These are phyloP conservation scores for Naganishia antarctica DNA, from an alignment of 768 basidiomycete species.

Conservation along the genomic window DNA sequence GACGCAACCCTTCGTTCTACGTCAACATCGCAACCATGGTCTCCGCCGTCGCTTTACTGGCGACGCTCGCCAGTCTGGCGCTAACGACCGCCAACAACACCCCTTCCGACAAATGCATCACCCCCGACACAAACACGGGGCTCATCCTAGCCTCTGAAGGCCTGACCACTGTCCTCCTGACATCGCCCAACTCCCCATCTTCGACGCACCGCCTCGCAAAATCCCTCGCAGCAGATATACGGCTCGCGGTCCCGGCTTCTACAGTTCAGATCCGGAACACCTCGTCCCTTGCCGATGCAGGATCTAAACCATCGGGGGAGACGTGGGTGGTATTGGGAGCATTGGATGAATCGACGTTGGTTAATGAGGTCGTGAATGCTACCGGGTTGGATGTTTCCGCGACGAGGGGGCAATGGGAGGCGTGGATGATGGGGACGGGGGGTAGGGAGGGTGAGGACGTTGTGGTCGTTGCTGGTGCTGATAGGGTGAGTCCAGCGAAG, in stretches of 20 bases:
- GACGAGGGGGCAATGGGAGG: constrained; percentile 65
- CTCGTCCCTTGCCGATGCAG: constrained; percentile 48
- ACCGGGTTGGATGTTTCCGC: constrained; percentile 58
- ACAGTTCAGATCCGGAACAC: constrained; percentile 57
- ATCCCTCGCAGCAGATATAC: constrained; percentile 62
- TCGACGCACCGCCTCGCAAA: constrained; percentile 53
- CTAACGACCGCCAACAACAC: neutral
- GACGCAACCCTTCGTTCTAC: neutral
- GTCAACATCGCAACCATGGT: neutral
- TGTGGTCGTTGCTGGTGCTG: constrained; percentile 65
- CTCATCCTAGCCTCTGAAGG: neutral
- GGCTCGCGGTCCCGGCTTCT: constrained; percentile 57
- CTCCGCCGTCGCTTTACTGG: neutral
- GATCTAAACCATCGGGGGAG: constrained; percentile 31
- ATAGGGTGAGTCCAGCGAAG: constrained; percentile 47
- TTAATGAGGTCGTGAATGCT: constrained; percentile 53
- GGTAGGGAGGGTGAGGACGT: constrained; percentile 61
- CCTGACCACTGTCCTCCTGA: constrained; percentile 20
- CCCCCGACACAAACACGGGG: constrained; percentile 1
- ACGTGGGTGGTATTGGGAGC: constrained; percentile 61
- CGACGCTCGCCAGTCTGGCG: neutral
- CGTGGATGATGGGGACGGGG: constrained; percentile 55
- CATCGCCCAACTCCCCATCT: constrained; percentile 34
- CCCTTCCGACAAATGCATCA: constrained; percentile 3
- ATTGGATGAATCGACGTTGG: constrained; percentile 58